These are phyloP conservation scores for Tolypocladium capitatum DNA, from an alignment of 2,329 filamentous ascomycete genomes.

Conservation along the genomic window DNA sequence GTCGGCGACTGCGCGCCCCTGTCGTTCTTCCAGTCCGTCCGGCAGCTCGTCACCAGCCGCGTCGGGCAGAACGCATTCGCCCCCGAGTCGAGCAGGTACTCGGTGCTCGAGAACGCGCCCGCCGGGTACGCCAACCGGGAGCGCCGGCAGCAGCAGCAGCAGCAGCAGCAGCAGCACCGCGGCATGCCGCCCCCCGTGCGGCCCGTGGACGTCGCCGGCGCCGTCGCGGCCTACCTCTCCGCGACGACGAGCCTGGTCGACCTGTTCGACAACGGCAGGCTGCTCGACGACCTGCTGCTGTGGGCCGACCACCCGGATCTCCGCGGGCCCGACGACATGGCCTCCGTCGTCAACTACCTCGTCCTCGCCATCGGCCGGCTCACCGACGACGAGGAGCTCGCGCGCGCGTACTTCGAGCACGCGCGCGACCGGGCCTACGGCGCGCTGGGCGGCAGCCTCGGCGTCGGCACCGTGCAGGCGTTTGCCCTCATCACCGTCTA, in stretches of 20 bases:
- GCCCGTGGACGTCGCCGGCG: conserved; percentile 11
- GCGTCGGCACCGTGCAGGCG: conserved; percentile 34
- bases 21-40: conserved; percentile 41
- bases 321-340: conserved; percentile 16
- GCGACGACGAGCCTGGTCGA: conserved; percentile 34
- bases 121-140: conserved; percentile 8
- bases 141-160: no score
- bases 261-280: conserved; percentile 28
- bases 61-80: conserved; percentile 37
- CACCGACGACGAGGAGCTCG: conserved; percentile 24
- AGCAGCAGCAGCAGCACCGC: no score
- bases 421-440: conserved; percentile 31
- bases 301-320: conserved; percentile 26
- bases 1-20: conserved; percentile 43
- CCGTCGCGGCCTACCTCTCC: conserved; percentile 23
- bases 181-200: conserved; percentile 13
- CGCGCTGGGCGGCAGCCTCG: conserved; percentile 31
- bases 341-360: conserved; percentile 32
- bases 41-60: conserved; percentile 34
- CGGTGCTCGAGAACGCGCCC: conserved; percentile 32
- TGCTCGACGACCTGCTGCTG: conserved; percentile 25
- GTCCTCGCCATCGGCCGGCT: conserved; percentile 37
- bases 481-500: conserved; percentile 38
- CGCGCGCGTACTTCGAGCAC: conserved; percentile 35
- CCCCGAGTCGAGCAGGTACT: conserved; percentile 35